Evolutionary conservation across 1,284 basidiomycete genomes (phyloP), one percentile per base, ranked within the genome.

Genomic region (Microstroma glucosiphilum): DNA sequence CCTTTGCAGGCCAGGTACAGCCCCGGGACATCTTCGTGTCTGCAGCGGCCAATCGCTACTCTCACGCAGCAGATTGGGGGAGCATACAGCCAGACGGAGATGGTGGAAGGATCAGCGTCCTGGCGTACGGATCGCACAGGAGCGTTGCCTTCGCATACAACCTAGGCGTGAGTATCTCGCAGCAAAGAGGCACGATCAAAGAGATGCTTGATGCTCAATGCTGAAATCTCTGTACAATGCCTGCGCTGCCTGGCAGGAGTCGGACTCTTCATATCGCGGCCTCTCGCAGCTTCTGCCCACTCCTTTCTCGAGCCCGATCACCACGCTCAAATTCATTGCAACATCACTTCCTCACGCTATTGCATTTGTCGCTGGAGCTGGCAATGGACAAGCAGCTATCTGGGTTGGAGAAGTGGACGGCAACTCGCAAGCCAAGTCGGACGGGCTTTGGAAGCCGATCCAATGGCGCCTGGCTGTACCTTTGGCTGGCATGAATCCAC

Each of bases 21-120:
- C n/a, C 46, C 11, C 4, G 46, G 7, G 51, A 54, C 19, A 21
- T 26, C 51, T 54, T 23, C 19, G 26, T 54, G 21, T 54, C 76
- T 41, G 70, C 73, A 41, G 67, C 72, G 4, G 74, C 70, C 64
- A 76, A 75, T 63, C 67, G 75, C 42, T 63, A 65, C 25, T 65
- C 69, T 40, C 71, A 77, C 61, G 61, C 70, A 17, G 73, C 73
- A 3, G 76, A 77, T 51, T 75, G 74, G 69, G 62, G 69, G 41
- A 40, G 58, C 30, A 53, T 59, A 61, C 56, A 46, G 42, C 46
- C 41, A 53, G 59, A 43, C 48, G 60, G 55, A 12, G 53, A 41
- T 23, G 26, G n/a, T 6, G 15, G 15, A 11, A 19, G n/a, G 2
- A 55, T 54, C 15, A 23, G 57, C 37, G 59, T 61, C 40, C 64